These are phyloP conservation scores for Ceratocystis variospora DNA, from an alignment of 2,329 filamentous ascomycete species.

Conservation along the genomic window DNA sequence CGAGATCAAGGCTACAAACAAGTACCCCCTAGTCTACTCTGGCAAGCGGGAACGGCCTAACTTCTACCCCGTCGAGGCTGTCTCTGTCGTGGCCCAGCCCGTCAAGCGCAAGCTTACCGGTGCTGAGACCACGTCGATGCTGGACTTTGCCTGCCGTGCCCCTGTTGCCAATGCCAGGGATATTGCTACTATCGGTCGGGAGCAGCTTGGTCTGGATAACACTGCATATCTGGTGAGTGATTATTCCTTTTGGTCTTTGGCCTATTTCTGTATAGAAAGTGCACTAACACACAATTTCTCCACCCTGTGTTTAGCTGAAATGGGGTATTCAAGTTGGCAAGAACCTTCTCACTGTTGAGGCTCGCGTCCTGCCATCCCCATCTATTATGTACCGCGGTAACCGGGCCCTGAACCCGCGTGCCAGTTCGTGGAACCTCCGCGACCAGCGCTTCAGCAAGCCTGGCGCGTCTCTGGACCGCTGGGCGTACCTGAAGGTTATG, in stretches of 20 bases:
- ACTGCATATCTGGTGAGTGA: conserved; percentile 30
- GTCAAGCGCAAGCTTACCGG: conserved; percentile 43
- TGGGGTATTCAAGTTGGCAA: conserved; percentile 53
- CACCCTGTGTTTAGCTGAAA: conserved; percentile 21
- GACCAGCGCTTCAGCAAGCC: conserved; percentile 41
- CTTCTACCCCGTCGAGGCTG: conserved; percentile 55
- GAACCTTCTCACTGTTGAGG: conserved; percentile 56
- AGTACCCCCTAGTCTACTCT: conserved; percentile 51
- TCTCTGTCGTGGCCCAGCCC: conserved; percentile 48
- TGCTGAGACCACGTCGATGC: conserved; percentile 53
- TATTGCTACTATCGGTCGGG: conserved; percentile 44
- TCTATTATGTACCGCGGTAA: conserved; percentile 40
- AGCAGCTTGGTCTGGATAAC: conserved; percentile 43
- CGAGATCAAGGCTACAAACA: conserved; percentile 23
- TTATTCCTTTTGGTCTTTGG: conserved; percentile 19
- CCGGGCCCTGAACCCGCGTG: conserved; percentile 26
- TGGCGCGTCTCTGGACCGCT: conserved; percentile 33
- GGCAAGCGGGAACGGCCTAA: conserved; percentile 43
- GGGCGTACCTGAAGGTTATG: conserved; percentile 36
- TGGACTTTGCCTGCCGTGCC: conserved; percentile 53
- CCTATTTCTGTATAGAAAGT: neutral
- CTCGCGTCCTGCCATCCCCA: conserved; percentile 52
- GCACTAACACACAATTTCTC: too few relatives aligned
- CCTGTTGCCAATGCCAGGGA: conserved; percentile 54
- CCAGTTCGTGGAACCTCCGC: conserved; percentile 59